Conservation (phyloP, 495 filamentous ascomycete genomes). For the Daldinia grandis region DNA sequence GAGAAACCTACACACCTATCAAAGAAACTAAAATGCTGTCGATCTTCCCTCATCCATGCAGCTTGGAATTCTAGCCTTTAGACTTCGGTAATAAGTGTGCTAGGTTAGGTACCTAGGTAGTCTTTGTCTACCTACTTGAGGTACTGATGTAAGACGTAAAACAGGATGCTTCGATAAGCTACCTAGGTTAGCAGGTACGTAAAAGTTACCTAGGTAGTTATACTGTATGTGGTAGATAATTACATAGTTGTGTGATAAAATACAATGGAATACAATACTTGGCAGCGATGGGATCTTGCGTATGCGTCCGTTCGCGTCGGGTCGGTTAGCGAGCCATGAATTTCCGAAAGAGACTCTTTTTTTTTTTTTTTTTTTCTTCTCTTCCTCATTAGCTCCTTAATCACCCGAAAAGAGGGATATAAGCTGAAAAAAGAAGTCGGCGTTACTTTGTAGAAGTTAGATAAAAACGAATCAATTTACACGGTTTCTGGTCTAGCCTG, state of each 20-base stretch:
- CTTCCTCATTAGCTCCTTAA: slow-evolving; percentile 8
- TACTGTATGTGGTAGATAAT: too few relatives aligned
- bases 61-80: slow-evolving; percentile 27
- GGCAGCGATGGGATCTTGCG: slow-evolving; percentile 17
- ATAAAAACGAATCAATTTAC: slow-evolving; percentile 13
- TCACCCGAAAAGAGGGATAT: slow-evolving; percentile 12
- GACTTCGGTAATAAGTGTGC: neutral
- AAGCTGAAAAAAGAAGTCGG: slow-evolving; percentile 9
- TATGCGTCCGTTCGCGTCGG: slow-evolving; percentile 28
- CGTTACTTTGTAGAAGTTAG: slow-evolving; percentile 4
- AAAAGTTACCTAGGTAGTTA: too few relatives aligned
- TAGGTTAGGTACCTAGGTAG: too few relatives aligned
- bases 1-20: slow-evolving; percentile 20
- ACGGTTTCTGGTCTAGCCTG: slow-evolving; percentile 30
- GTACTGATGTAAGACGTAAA: too few relatives aligned
- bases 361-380: neutral
- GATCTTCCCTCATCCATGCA: slow-evolving; percentile 22
- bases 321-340: slow-evolving; percentile 11
- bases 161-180: too few relatives aligned
- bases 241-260: too few relatives aligned
- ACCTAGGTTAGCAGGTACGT: too few relatives aligned
- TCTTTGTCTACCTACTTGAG: neutral
- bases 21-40: slow-evolving; percentile 25
- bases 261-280: neutral
- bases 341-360: slow-evolving; percentile 29